A percentile compares a stretch with the other conserved stretches of the same genome.
Evolutionary conservation across 306 rosid species (phyloP).

Genomic region (Cicer bijugum): DNA sequence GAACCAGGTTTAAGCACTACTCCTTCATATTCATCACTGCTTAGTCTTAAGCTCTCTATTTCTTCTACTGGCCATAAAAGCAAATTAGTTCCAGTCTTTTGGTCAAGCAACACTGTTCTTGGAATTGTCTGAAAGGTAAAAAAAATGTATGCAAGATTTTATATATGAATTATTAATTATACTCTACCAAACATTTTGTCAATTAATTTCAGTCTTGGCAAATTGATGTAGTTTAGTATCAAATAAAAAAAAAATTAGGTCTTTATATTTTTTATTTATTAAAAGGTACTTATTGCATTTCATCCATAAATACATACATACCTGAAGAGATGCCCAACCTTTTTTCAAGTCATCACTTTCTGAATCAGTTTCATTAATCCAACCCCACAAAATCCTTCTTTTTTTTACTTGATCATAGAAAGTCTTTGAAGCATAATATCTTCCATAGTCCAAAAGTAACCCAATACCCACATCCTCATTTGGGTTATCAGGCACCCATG

Average conservation of each 20-base stretch:
- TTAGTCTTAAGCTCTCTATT: slow-evolving; percentile 67
- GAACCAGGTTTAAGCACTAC: slow-evolving; percentile 63
- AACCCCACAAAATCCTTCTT: slow-evolving; percentile 73
- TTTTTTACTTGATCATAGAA: slow-evolving; percentile 66
- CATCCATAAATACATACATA: slow-evolving; percentile 17
- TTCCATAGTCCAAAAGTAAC: slow-evolving; percentile 68
- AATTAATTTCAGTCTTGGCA: not conserved
- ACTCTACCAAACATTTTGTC: not conserved
- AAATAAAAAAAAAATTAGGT: not conserved
- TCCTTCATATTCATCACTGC: slow-evolving; percentile 52
- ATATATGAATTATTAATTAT: not conserved
- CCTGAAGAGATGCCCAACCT: slow-evolving; percentile 87
- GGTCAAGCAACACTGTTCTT: slow-evolving; percentile 67
- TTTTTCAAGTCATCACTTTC: slow-evolving; percentile 62
- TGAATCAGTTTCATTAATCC: slow-evolving; percentile 76
- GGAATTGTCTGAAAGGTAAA: slow-evolving; percentile 63
- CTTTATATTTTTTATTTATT: not conserved
- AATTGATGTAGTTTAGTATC: not conserved
- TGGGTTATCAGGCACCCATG: slow-evolving; percentile 86
- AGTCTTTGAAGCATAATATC: slow-evolving; percentile 79
- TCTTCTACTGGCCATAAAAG: slow-evolving; percentile 81
- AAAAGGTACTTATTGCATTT: too few species aligned
- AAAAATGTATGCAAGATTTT: not conserved
- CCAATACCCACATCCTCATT: slow-evolving; percentile 76
- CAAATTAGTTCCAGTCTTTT: slow-evolving; percentile 59